Percentiles rank a stretch among this genome's conserved stretches.
Evolutionary conservation across 257 asterid genomes (phyloP).

Genomic region (Verbena officinalis): DNA sequence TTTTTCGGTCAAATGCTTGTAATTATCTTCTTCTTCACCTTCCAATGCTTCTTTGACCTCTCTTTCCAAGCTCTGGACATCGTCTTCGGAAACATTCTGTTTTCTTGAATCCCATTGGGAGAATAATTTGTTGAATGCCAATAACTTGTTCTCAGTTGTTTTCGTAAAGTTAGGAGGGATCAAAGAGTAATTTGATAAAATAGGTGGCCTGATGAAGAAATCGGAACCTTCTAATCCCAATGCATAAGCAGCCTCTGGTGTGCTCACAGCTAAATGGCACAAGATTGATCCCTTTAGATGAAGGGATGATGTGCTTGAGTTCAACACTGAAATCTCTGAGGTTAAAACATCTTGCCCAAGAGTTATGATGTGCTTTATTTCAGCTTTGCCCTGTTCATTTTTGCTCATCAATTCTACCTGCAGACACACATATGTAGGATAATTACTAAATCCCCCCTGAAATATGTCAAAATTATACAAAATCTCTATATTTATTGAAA

Average conservation of each 20-base stretch:
- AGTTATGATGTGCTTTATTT: constrained; percentile 54
- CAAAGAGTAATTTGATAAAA: constrained; percentile 47
- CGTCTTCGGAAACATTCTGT: constrained; percentile 4
- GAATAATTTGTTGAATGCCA: constrained; percentile 43
- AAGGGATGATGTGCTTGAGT: constrained; percentile 41
- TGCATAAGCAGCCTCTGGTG: constrained; percentile 78
- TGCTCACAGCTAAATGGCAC: constrained; percentile 73
- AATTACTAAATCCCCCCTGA: too few species aligned
- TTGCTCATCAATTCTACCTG: constrained; percentile 59
- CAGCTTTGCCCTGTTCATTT: constrained; percentile 32
- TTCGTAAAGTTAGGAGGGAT: constrained; percentile 51
- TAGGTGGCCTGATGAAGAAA: constrained; percentile 55
- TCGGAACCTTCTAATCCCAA: constrained; percentile 72
- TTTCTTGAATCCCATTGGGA: constrained; percentile 35
- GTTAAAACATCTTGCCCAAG: constrained; percentile 47
- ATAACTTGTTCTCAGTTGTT: constrained; percentile 21
- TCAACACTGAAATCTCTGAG: constrained; percentile 53
- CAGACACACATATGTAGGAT: background rate
- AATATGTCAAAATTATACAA: too few species aligned
- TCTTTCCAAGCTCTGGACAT: constrained; percentile 8
- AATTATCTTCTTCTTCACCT: constrained; percentile 76
- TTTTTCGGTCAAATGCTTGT: constrained; percentile 62
- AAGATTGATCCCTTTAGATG: constrained; percentile 53
- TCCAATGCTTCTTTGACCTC: constrained; percentile 30
- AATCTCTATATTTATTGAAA: too few species aligned